A percentile compares a stretch with the other conserved stretches of the same genome.
Evolutionary conservation across 2,329 filamentous ascomycete genomes (phyloP).

Genomic region (Sporothrix globosa): DNA sequence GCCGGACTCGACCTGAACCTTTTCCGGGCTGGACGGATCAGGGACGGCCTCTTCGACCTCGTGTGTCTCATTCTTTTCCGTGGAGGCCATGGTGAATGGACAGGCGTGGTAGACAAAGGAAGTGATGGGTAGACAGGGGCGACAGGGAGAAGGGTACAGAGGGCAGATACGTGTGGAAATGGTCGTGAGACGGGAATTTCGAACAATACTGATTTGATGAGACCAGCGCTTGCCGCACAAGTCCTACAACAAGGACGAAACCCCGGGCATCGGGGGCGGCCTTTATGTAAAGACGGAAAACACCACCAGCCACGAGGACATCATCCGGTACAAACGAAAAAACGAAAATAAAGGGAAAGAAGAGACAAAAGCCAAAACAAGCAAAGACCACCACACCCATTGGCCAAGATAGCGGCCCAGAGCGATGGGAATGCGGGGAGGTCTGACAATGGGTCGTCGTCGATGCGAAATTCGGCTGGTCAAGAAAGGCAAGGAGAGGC

Average conservation of each 20-base stretch:
- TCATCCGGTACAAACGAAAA: not conserved
- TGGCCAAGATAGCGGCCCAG: not conserved
- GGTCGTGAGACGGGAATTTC: slow-evolving; percentile 11
- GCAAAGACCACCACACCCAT: not conserved
- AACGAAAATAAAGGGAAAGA: not conserved
- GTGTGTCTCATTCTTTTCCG: slow-evolving; percentile 4
- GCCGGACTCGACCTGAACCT: not conserved
- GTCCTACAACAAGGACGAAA: not conserved
- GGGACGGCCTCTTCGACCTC: slow-evolving; percentile 5
- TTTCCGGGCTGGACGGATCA: not conserved
- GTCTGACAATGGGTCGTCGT: not conserved
- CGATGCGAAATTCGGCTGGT: slow-evolving; percentile 18
- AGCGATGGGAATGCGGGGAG: slow-evolving; percentile 3
- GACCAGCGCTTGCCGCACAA: not conserved
- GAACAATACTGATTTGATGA: not conserved
- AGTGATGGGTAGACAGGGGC: not conserved
- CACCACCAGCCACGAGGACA: not conserved
- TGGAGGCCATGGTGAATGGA: not conserved
- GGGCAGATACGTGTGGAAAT: too few species aligned
- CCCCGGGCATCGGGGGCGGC: not conserved
- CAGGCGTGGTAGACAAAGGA: not conserved
- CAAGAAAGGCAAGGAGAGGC: not conserved
- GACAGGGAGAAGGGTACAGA: not conserved
- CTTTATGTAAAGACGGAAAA: slow-evolving; percentile 19
- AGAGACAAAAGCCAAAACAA: not conserved